These are phyloP conservation scores for Suillus brevipes DNA, from an alignment of 768 basidiomycete genomes.

Conservation along the genomic window DNA sequence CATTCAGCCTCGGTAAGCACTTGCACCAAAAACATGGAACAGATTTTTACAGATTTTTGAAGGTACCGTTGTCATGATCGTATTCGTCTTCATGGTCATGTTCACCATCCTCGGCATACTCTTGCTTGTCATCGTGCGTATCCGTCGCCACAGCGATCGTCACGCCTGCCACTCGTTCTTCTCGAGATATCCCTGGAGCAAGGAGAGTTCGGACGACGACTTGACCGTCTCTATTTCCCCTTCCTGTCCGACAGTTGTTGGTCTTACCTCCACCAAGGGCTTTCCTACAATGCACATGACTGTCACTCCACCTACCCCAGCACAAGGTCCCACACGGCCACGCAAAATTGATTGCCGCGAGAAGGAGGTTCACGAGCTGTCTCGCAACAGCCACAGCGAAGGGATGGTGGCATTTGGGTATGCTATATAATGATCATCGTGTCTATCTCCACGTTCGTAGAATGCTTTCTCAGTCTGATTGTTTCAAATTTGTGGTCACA, in stretches of 20 bases:
- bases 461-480: background rate
- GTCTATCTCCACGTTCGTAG: background rate
- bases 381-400: background rate
- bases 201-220: background rate
- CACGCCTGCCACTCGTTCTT: background rate
- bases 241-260: slow-evolving; percentile 11
- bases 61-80: background rate
- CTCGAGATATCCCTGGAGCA: background rate
- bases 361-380: background rate
- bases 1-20: background rate
- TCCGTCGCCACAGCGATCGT: background rate
- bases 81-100: background rate
- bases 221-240: slow-evolving; percentile 1
- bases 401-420: background rate
- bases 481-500: background rate
- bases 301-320: slow-evolving; percentile 15
- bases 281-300: slow-evolving; percentile 9
- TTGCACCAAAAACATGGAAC: background rate
- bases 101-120: slow-evolving; percentile 1
- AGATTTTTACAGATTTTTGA: background rate
- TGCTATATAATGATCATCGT: background rate
- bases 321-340: background rate
- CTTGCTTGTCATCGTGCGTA: slow-evolving; percentile 1
- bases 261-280: background rate
- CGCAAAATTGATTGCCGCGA: background rate